These are phyloP conservation scores for Corylus avellana DNA, from an alignment of 306 rosid species.

Conservation along the genomic window DNA sequence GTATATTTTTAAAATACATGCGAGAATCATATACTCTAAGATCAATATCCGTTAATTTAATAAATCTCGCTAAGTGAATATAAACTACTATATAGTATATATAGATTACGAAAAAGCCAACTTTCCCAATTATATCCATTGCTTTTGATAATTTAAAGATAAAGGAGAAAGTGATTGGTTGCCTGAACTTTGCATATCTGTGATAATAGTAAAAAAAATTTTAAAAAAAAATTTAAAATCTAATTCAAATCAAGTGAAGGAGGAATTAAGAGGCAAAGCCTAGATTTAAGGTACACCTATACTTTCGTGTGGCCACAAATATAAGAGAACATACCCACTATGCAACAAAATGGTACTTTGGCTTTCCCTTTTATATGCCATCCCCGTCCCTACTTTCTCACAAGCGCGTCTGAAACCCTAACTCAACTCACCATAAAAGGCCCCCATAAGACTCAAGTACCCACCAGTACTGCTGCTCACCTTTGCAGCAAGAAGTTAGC, in stretches of 20 bases:
- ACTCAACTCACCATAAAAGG: background rate
- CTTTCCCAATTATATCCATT: background rate
- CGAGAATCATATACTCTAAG: too few species aligned
- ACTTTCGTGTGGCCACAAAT: background rate
- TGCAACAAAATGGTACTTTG: conserved; percentile 18
- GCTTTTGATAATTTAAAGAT: background rate
- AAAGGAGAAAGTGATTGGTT: background rate
- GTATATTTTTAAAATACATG: too few species aligned
- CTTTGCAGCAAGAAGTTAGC: background rate
- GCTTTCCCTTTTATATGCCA: background rate
- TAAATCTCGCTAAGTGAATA: too few species aligned
- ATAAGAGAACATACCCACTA: background rate
- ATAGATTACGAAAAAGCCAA: too few species aligned
- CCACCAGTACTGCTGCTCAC: background rate
- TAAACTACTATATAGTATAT: too few species aligned
- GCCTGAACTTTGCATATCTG: background rate
- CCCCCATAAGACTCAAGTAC: conserved; percentile 9
- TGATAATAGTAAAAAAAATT: background rate
- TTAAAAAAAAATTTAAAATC: background rate
- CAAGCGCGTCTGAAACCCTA: background rate
- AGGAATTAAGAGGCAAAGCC: conserved; percentile 19
- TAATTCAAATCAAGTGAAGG: too few species aligned
- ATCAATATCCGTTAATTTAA: too few species aligned
- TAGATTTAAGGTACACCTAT: conserved; percentile 20
- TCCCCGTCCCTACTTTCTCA: conserved; percentile 6